These are phyloP conservation scores for Saccharomycopsis vini DNA, from an alignment of 805 yeast species.

Conservation along the genomic window DNA sequence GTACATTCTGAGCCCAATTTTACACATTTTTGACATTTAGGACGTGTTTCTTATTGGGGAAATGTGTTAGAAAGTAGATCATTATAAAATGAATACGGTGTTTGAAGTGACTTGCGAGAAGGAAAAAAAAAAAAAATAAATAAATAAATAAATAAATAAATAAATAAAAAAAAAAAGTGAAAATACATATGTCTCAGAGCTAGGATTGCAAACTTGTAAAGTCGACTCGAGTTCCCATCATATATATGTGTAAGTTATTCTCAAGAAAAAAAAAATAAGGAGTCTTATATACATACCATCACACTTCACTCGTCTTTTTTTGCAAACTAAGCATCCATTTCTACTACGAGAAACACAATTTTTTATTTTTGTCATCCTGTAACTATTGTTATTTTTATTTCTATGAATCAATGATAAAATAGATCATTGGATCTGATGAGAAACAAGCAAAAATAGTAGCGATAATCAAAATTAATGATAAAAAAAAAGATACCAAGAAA, in stretches of 20 bases:
- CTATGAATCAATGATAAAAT: too few species aligned
- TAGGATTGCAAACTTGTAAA: too few species aligned
- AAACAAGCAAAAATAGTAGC: too few species aligned
- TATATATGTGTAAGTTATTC: too few species aligned
- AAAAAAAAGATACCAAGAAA: too few species aligned
- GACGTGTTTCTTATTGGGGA: conserved; percentile 26
- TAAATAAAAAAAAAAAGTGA: not conserved
- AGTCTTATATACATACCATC: conserved; percentile 24
- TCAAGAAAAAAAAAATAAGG: too few species aligned
- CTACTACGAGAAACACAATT: conserved; percentile 25
- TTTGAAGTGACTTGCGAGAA: not conserved
- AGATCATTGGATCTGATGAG: too few species aligned
- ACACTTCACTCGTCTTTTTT: conserved; percentile 25
- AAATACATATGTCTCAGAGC: too few species aligned
- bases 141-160: not conserved
- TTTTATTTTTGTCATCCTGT: conserved; percentile 22
- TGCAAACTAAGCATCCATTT: conserved; percentile 13
- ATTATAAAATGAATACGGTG: not conserved
- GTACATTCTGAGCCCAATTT: conserved; percentile 22
- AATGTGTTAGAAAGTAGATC: conserved; percentile 1
- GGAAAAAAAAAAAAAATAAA: not conserved
- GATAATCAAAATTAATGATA: too few species aligned
- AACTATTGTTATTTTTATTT: too few species aligned
- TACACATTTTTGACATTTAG: conserved; percentile 27
- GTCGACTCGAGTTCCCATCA: too few species aligned